A percentile compares a stretch with the other conserved stretches of the same genome.
Evolutionary conservation across 2,329 filamentous ascomycete species (phyloP).

Genomic region (Fusarium equiseti): DNA sequence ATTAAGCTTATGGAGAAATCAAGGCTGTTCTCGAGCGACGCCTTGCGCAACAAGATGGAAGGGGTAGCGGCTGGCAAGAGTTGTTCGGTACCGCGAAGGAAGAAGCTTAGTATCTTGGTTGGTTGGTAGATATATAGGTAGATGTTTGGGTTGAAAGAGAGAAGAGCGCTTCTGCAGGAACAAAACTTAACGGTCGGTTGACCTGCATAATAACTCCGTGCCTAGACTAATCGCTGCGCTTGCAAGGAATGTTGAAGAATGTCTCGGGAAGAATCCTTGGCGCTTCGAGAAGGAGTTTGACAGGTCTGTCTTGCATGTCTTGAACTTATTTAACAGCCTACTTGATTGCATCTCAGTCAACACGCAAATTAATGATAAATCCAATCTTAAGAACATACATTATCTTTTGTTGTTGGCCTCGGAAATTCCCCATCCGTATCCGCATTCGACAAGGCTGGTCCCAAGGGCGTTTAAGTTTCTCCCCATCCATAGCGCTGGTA

Average conservation of each 20-base stretch:
- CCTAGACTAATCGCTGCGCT: neutral
- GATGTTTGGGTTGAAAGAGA: neutral
- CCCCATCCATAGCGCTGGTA: neutral
- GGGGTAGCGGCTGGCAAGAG: neutral
- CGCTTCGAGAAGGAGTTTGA: neutral
- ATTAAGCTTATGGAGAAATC: neutral
- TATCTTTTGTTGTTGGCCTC: neutral
- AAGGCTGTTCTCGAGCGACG: neutral
- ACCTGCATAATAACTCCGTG: neutral
- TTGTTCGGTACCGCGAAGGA: neutral
- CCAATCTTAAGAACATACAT: no score
- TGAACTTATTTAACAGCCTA: neutral
- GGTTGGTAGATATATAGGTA: no score
- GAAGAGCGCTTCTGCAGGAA: neutral
- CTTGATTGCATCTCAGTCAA: neutral
- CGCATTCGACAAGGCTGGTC: slow-evolving; percentile 17
- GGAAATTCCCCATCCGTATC: neutral
- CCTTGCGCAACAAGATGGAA: neutral
- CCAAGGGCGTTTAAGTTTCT: slow-evolving; percentile 28
- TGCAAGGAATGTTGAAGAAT: neutral
- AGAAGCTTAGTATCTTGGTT: neutral
- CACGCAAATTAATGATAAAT: no score
- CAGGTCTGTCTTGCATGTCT: neutral
- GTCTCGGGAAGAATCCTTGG: neutral
- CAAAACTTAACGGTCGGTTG: neutral